Conservation (phyloP, 2,329 filamentous ascomycete species). For the Ophidiomyces ophidiicola region DNA sequence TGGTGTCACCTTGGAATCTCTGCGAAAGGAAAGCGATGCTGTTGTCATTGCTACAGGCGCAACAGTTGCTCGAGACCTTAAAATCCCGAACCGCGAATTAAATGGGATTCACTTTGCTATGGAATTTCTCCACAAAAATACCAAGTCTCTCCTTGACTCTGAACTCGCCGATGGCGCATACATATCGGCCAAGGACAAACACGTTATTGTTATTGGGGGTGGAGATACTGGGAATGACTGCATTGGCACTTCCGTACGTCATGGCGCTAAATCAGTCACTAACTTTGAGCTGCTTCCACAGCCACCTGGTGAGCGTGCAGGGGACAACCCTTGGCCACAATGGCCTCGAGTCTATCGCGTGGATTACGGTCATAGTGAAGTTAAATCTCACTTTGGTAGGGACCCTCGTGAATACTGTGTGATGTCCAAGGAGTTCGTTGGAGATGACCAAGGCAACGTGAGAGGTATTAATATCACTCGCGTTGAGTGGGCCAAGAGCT, state of each 20-base stretch:
- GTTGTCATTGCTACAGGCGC: slow-evolving; percentile 87
- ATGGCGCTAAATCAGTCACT: slow-evolving; percentile 87
- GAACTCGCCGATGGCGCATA: slow-evolving; percentile 71
- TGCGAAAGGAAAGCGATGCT: slow-evolving; percentile 64
- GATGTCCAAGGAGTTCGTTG: slow-evolving; percentile 94
- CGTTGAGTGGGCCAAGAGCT: slow-evolving; percentile 88
- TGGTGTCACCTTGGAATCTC: slow-evolving; percentile 53
- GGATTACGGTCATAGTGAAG: slow-evolving; percentile 94
- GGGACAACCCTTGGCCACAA: slow-evolving; percentile 95
- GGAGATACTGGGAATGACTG: slow-evolving; percentile 97
- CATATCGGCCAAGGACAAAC: slow-evolving; percentile 88
- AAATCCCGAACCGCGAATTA: slow-evolving; percentile 76
- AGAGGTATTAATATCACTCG: slow-evolving; percentile 93
- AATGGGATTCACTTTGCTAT: slow-evolving; percentile 92
- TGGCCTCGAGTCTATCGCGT: slow-evolving; percentile 97
- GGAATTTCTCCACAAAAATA: slow-evolving; percentile 96
- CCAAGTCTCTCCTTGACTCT: slow-evolving; percentile 91
- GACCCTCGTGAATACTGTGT: slow-evolving; percentile 96
- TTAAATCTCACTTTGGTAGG: slow-evolving; percentile 90
- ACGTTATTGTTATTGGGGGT: slow-evolving; percentile 92
- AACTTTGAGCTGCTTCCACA: slow-evolving; percentile 95
- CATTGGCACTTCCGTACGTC: slow-evolving; percentile 89
- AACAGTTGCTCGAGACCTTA: slow-evolving; percentile 83
- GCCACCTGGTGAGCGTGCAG: slow-evolving; percentile 76
- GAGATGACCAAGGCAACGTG: slow-evolving; percentile 73